phyloP scores from a whole-genome alignment of 2,329 filamentous ascomycete species.

The Epichloe brachyelytri region DNA sequence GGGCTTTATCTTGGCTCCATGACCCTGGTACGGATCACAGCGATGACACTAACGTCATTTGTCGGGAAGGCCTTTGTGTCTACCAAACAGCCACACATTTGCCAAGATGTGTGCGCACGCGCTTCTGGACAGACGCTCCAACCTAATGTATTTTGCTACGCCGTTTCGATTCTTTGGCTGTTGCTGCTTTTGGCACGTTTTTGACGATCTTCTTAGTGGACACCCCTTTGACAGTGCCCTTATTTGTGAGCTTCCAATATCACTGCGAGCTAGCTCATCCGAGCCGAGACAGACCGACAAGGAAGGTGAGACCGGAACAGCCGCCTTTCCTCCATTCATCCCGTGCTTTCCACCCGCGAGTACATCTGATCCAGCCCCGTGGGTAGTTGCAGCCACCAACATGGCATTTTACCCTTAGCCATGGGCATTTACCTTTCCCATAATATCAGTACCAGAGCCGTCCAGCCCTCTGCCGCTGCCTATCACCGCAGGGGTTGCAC shows the following conservation, averaged over 20 bases:
- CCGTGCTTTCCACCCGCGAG: too few relatives aligned
- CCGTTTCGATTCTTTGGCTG: not conserved
- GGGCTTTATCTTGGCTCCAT: not conserved
- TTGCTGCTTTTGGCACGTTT: not conserved
- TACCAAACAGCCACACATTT: not conserved
- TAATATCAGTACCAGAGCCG: not conserved
- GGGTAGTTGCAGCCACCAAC: not conserved
- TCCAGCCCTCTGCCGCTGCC: too few relatives aligned
- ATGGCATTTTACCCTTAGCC: not conserved
- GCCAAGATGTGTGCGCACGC: not conserved
- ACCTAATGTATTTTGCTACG: not conserved
- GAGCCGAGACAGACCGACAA: not conserved
- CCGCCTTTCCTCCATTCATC: not conserved
- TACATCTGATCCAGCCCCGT: not conserved
- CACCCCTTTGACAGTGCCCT: not conserved
- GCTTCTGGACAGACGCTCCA: too few relatives aligned
- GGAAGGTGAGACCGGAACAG: not conserved
- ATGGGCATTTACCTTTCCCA: not conserved
- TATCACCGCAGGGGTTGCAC: too few relatives aligned
- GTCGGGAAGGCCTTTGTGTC: not conserved
- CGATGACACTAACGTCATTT: not conserved
- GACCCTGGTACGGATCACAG: not conserved
- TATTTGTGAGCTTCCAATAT: not conserved
- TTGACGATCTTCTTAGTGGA: too few relatives aligned
- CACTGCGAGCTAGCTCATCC: not conserved